Conservation (phyloP, 1,284 basidiomycete species). For the Trichosporon sp. region DNA sequence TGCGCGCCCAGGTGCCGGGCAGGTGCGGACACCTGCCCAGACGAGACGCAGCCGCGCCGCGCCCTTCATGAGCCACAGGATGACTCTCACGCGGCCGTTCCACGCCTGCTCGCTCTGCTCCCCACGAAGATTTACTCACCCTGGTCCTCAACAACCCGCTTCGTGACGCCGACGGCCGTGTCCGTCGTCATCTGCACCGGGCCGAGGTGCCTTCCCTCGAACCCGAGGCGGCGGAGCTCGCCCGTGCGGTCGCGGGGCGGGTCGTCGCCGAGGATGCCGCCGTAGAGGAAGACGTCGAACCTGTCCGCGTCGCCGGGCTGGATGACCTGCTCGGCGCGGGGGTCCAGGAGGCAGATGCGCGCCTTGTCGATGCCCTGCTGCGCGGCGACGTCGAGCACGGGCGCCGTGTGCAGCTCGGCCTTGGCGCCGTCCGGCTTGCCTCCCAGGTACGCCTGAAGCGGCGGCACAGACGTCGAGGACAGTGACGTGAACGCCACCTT, state of each 20-base stretch:
- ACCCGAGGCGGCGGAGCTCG: slow-evolving; percentile 79
- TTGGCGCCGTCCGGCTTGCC: slow-evolving; percentile 40
- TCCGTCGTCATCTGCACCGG: slow-evolving; percentile 96
- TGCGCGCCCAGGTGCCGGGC: too few species aligned
- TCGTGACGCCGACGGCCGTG: slow-evolving; percentile 90
- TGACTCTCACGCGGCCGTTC: neutral
- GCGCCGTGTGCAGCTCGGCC: slow-evolving; percentile 59
- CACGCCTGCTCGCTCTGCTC: neutral
- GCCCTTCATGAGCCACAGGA: too few species aligned
- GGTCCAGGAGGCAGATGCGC: slow-evolving; percentile 81
- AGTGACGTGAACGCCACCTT: slow-evolving; percentile 79
- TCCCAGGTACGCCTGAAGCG: slow-evolving; percentile 55
- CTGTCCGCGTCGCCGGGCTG: slow-evolving; percentile 66
- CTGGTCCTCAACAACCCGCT: slow-evolving; percentile 75
- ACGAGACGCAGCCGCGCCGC: neutral
- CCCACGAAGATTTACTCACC: slow-evolving; percentile 51
- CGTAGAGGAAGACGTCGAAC: slow-evolving; percentile 83
- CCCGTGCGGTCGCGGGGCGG: slow-evolving; percentile 58
- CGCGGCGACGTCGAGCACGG: slow-evolving; percentile 60
- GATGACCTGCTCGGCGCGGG: slow-evolving; percentile 66
- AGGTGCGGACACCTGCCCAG: too few species aligned
- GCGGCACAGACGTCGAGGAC: slow-evolving; percentile 62
- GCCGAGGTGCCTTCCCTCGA: slow-evolving; percentile 76
- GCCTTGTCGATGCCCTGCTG: slow-evolving; percentile 53
- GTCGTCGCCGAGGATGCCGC: slow-evolving; percentile 54